Base-by-base conservation (phyloP, 495 filamentous ascomycete species). In the Choiromyces venosus region DNA sequence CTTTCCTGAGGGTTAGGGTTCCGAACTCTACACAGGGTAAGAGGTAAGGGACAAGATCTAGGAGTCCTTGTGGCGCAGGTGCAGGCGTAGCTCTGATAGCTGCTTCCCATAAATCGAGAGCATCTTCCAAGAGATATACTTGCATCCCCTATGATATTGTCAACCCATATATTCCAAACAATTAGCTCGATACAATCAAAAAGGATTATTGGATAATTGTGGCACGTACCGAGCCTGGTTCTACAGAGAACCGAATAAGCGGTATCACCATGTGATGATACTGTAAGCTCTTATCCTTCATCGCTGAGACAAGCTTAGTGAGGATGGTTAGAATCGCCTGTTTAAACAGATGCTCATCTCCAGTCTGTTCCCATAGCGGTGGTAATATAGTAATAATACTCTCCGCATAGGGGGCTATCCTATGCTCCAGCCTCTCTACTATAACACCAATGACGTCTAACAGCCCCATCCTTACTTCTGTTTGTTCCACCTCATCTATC, bases 41-140 rank as follows among this genome's bases (percentile, higher is more conserved):
- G 0, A 92, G 86, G 71, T 87, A 88, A 4, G 88, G 87, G 4
- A 89, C 86, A 14, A 97, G 87, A 37, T 87, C 84, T 6, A 93
- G 82, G 21, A 97, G 84, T 5, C 89, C 90, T 0, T 86, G 83
- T 4, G 89, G 86, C 18, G 91, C 84, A 0, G 92, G 90, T 6
- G 87, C 82, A 6, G 87, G 86, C 29, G 90, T 92, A 75, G 95
- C 90, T 67, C 84, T 83, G 36, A 97, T 81, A n/a, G 97, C 87
- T 1, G 90, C 85, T 25, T 87, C 85, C 93, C 93, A 97, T 35
- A 99, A 87, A 39, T 97, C 93, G 18, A 99, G 84, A 0, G 93
- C 92, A 78, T 99, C 95, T 72, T 98, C 95, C 16, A 96, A 86
- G 10, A 98, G 89, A 79, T 96, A 95, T 9, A 96, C 81, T 74